Evolutionary conservation across 2,329 filamentous ascomycete genomes (phyloP).

Genomic region (Tolypocladium tundrense): DNA sequence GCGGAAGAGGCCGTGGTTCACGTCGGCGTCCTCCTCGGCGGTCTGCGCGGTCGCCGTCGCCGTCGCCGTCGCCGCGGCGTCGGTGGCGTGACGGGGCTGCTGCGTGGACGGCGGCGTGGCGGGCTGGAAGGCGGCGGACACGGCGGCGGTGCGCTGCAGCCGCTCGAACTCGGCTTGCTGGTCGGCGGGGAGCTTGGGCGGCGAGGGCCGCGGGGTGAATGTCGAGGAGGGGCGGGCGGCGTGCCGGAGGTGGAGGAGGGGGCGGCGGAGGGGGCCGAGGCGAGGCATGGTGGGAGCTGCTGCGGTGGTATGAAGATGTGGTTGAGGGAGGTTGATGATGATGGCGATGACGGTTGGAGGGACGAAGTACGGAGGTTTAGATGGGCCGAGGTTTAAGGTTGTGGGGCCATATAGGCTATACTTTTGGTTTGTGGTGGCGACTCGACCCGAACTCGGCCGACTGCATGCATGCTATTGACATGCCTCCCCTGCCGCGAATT

Average conservation of each 20-base stretch:
- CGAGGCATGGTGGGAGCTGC: not conserved
- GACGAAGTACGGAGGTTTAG: not conserved
- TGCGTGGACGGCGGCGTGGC: slow-evolving; percentile 15
- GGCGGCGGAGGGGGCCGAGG: slow-evolving; percentile 1
- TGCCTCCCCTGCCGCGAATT: no score
- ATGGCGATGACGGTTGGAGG: not conserved
- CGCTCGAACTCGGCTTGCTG: slow-evolving; percentile 87
- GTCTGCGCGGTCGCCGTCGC: not conserved
- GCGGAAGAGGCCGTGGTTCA: slow-evolving; percentile 52
- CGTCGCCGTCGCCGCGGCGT: not conserved
- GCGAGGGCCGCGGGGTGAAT: slow-evolving; percentile 52
- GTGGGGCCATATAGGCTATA: not conserved
- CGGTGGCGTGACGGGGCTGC: slow-evolving; percentile 9
- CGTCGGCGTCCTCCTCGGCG: slow-evolving; percentile 31
- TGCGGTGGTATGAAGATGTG: not conserved
- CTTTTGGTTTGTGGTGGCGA: not conserved
- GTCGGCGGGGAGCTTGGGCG: slow-evolving; percentile 76
- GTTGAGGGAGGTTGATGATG: not conserved
- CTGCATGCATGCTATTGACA: no score
- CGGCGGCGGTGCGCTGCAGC: slow-evolving; percentile 57
- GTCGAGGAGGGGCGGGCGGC: slow-evolving; percentile 18
- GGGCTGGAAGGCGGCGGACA: slow-evolving; percentile 29
- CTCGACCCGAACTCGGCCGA: no score
- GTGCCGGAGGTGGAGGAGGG: slow-evolving; percentile 11
- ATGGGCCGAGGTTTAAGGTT: not conserved